Conservation (phyloP, 352 stramenopile species). For the Pythium aristosporum region DNA sequence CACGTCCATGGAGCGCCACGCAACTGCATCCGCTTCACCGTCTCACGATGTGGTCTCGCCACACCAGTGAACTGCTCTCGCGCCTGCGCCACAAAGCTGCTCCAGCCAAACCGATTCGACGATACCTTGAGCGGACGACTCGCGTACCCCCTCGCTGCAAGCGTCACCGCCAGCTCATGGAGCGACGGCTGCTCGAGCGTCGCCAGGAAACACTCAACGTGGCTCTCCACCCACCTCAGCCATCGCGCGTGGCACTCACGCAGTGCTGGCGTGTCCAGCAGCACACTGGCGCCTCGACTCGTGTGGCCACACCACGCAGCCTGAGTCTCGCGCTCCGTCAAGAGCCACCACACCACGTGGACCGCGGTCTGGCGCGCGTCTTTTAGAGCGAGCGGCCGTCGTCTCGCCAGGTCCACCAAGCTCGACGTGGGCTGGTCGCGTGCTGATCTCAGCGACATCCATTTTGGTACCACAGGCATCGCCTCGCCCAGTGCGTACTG, state of each 20-base stretch:
- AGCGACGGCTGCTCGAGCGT: slow-evolving; percentile 7
- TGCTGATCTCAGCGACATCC: slow-evolving; percentile 3
- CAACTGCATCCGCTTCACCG: not conserved
- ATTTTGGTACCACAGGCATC: not conserved
- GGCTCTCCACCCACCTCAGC: slow-evolving; percentile 12
- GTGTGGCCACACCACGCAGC: slow-evolving; percentile 5
- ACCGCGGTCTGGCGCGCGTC: slow-evolving; percentile 1
- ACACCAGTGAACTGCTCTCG: slow-evolving; percentile 2
- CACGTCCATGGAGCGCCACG: not conserved
- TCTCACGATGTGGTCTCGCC: not conserved
- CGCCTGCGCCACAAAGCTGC: slow-evolving; percentile 13
- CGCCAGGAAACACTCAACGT: slow-evolving; percentile 15
- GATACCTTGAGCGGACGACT: not conserved
- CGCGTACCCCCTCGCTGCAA: not conserved
- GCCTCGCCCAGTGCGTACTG: slow-evolving; percentile 4
- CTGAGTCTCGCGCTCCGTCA: not conserved
- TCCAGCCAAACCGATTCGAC: slow-evolving; percentile 11
- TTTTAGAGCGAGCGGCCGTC: not conserved
- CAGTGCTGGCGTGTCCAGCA: not conserved
- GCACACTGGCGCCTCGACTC: slow-evolving; percentile 1
- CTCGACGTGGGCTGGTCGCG: no score
- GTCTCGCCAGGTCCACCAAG: no score
- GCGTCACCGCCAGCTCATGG: not conserved
- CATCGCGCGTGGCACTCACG: not conserved
- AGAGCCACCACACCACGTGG: slow-evolving; percentile 16